Evolutionary conservation across 495 filamentous ascomycete species (phyloP).

Genomic region (Trichoderma parareesei): DNA sequence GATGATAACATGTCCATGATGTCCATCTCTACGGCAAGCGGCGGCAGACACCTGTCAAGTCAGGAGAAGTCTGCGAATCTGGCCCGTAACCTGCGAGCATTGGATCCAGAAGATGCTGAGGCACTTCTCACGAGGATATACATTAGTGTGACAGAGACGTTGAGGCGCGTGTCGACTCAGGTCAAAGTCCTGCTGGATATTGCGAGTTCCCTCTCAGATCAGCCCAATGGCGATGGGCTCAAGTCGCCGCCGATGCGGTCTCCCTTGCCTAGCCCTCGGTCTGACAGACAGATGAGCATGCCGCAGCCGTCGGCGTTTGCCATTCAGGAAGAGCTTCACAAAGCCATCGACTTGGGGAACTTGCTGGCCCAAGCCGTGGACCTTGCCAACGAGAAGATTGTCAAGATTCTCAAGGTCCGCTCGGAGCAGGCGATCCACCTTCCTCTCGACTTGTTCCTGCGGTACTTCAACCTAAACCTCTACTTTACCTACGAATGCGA

Average conservation of each 20-base stretch:
- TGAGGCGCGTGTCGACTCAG: slow-evolving; percentile 79
- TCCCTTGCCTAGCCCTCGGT: slow-evolving; percentile 40
- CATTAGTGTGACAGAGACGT: slow-evolving; percentile 74
- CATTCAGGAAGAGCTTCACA: slow-evolving; percentile 72
- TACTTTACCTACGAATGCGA: slow-evolving; percentile 97
- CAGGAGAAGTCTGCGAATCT: slow-evolving; percentile 85
- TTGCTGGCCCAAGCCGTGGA: slow-evolving; percentile 93
- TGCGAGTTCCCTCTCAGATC: slow-evolving; percentile 58
- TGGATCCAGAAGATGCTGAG: slow-evolving; percentile 81
- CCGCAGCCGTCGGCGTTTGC: slow-evolving; percentile 24
- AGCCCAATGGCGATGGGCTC: slow-evolving; percentile 28
- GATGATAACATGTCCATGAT: slow-evolving; percentile 88
- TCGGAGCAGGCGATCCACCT: slow-evolving; percentile 60
- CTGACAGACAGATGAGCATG: slow-evolving; percentile 13
- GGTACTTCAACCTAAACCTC: slow-evolving; percentile 88
- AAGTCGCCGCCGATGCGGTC: slow-evolving; percentile 44
- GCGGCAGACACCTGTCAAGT: slow-evolving; percentile 59
- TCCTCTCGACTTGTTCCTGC: slow-evolving; percentile 71
- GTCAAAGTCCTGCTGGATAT: slow-evolving; percentile 94
- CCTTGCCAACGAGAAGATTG: slow-evolving; percentile 83
- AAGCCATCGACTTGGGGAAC: slow-evolving; percentile 84
- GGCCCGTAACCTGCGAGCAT: slow-evolving; percentile 80
- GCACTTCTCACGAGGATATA: slow-evolving; percentile 77
- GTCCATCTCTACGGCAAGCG: slow-evolving; percentile 72
- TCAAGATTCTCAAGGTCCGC: slow-evolving; percentile 85